phyloP scores from a whole-genome alignment of 106 monocot genomes.

The Dioscorea alata region DNA sequence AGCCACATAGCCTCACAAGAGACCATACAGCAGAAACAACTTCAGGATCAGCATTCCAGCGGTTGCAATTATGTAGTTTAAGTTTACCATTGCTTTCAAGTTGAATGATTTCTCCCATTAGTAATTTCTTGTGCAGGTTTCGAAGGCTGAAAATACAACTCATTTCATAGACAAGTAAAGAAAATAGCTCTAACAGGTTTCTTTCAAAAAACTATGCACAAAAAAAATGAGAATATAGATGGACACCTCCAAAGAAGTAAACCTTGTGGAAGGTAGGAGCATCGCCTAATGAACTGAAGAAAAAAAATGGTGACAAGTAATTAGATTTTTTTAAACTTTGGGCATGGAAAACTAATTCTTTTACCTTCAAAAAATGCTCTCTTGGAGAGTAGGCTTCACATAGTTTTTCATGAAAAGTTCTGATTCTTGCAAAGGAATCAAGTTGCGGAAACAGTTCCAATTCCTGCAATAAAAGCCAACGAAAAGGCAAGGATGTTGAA shows the following conservation, averaged over 20 bases:
- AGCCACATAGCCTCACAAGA: slow-evolving; percentile 51
- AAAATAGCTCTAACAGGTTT: background rate
- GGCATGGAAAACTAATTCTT: background rate
- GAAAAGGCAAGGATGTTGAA: background rate
- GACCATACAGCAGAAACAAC: slow-evolving; percentile 82
- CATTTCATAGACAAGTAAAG: background rate
- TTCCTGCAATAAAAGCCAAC: slow-evolving; percentile 37
- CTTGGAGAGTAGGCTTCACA: slow-evolving; percentile 45
- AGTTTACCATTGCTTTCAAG: slow-evolving; percentile 11
- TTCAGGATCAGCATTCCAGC: slow-evolving; percentile 69
- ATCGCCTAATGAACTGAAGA: slow-evolving; percentile 60
- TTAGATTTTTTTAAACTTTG: slow-evolving; percentile 1
- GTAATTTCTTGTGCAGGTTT: slow-evolving; percentile 44
- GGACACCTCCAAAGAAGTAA: slow-evolving; percentile 61
- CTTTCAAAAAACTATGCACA: background rate
- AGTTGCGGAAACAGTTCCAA: slow-evolving; percentile 84
- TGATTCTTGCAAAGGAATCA: slow-evolving; percentile 59
- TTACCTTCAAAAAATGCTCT: slow-evolving; percentile 81
- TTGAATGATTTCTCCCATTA: slow-evolving; percentile 37
- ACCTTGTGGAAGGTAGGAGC: slow-evolving; percentile 48
- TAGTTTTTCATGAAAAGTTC: slow-evolving; percentile 65
- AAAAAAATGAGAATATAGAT: background rate
- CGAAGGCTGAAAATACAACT: slow-evolving; percentile 42
- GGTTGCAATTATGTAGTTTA: slow-evolving; percentile 14
- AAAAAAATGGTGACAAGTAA: background rate